A percentile compares a stretch with the other conserved stretches of the same genome.
These are phyloP conservation scores for Dipsacomyces acuminosporus DNA, from an alignment of 371 early-diverging fungal genomes.

Conservation along the genomic window DNA sequence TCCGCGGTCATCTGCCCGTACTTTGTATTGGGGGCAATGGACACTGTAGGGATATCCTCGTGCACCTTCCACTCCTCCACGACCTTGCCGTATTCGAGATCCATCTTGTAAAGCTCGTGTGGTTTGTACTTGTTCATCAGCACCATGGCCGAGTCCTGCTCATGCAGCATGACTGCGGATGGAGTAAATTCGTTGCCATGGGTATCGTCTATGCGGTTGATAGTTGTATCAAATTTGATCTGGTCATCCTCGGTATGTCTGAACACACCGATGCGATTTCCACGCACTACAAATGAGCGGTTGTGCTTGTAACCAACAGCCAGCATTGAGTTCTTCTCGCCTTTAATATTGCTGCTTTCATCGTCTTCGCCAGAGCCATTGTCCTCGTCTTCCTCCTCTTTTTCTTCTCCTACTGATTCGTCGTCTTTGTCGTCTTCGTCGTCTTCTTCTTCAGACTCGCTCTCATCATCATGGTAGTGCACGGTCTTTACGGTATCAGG, in stretches of 20 bases:
- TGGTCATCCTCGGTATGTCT: constrained; percentile 61
- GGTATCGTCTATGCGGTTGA: constrained; percentile 53
- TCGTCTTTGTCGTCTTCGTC: constrained; percentile 29
- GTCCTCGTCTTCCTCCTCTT: constrained; percentile 26
- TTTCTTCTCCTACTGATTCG: constrained; percentile 7
- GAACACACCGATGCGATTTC: constrained; percentile 80
- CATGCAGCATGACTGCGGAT: constrained; percentile 67
- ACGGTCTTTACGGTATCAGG: constrained; percentile 15
- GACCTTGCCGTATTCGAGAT: constrained; percentile 84
- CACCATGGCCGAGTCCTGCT: constrained; percentile 71
- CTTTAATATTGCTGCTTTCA: constrained; percentile 14
- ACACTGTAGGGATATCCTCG: constrained; percentile 56
- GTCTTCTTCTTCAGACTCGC: constrained; percentile 14
- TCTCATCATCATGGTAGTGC: constrained; percentile 2
- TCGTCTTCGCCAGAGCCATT: constrained; percentile 26
- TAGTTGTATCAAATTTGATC: constrained; percentile 63
- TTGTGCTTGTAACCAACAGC: constrained; percentile 70
- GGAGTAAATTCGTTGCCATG: constrained; percentile 53
- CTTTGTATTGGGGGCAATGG: constrained; percentile 72
- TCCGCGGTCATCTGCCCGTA: constrained; percentile 66
- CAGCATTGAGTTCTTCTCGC: constrained; percentile 59
- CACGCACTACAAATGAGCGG: constrained; percentile 82
- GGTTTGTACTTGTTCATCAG: constrained; percentile 62
- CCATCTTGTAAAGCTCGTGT: constrained; percentile 77
- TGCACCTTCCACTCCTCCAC: constrained; percentile 88